These are phyloP conservation scores for Schwanniomyces yamadae DNA, from an alignment of 805 yeast genomes.

Conservation along the genomic window DNA sequence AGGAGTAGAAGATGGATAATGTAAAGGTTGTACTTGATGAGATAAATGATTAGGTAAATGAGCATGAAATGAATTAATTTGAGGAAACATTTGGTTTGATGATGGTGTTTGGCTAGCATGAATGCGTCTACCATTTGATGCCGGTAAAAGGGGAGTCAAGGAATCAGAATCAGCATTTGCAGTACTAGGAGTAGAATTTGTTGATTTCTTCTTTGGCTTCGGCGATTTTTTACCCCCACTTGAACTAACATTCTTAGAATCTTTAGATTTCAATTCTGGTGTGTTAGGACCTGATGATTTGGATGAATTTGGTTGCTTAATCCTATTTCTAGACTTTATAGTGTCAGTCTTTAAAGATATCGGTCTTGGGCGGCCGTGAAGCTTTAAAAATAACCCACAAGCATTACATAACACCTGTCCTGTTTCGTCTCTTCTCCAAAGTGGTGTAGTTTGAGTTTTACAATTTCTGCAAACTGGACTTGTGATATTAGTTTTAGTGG, in stretches of 20 bases:
- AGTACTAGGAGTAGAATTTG: constrained; percentile 6
- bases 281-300: constrained; percentile 50
- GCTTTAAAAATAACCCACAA: constrained; percentile 83
- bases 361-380: constrained; percentile 92
- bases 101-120: constrained; percentile 6
- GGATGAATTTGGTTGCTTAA: constrained; percentile 49
- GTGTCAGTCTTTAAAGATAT: constrained; percentile 89
- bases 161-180: constrained; percentile 9
- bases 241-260: constrained; percentile 21
- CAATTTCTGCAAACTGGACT: constrained; percentile 85
- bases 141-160: constrained; percentile 31
- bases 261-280: constrained; percentile 56
- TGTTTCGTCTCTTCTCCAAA: constrained; percentile 92
- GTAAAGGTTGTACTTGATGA: constrained; percentile 51
- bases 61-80: constrained; percentile 10
- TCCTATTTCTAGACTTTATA: constrained; percentile 86
- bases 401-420: constrained; percentile 84
- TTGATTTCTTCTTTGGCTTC: constrained; percentile 15
- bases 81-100: constrained; percentile 7
- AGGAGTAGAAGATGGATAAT: constrained; percentile 68
- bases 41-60: constrained; percentile 22
- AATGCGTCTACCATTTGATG: constrained; percentile 11
- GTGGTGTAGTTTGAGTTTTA: constrained; percentile 87
- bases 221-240: constrained; percentile 24
- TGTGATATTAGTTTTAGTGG: constrained; percentile 61